Evolutionary conservation across 2,329 filamentous ascomycete genomes (phyloP).

Genomic region (Trichoderma aggressivum): DNA sequence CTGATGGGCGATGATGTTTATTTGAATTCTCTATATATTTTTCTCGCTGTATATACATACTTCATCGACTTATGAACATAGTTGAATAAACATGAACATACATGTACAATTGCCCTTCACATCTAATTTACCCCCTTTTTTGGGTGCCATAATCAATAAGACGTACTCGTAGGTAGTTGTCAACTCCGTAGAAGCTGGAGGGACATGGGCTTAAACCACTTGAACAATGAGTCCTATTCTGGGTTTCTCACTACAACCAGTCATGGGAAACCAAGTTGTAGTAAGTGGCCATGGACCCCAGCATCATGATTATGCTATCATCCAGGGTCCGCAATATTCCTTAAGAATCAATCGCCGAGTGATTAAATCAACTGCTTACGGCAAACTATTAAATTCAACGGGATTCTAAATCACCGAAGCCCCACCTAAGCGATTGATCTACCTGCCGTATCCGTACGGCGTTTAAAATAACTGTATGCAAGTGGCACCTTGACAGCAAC

Average conservation of each 20-base stretch:
- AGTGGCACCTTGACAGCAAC: neutral
- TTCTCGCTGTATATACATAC: neutral
- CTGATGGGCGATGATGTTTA: neutral
- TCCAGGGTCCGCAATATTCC: neutral
- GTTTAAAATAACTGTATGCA: neutral
- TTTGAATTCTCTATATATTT: constrained; percentile 4
- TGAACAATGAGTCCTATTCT: neutral
- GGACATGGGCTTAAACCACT: neutral
- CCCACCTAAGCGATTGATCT: neutral
- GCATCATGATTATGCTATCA: neutral
- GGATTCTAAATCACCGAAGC: neutral
- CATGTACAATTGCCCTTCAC: neutral
- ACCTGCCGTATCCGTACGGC: neutral
- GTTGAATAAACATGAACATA: neutral
- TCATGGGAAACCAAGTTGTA: neutral
- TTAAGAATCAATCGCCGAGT: neutral
- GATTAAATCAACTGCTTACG: neutral
- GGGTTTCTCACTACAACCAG: neutral
- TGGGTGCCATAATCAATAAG: neutral
- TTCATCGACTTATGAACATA: neutral
- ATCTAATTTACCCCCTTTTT: neutral
- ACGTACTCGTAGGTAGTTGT: neutral
- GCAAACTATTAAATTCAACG: neutral
- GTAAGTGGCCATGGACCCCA: neutral
- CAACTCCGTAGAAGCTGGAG: neutral